These are phyloP conservation scores for Barbatosphaeria neglecta DNA, from an alignment of 495 filamentous ascomycete genomes.

Conservation along the genomic window DNA sequence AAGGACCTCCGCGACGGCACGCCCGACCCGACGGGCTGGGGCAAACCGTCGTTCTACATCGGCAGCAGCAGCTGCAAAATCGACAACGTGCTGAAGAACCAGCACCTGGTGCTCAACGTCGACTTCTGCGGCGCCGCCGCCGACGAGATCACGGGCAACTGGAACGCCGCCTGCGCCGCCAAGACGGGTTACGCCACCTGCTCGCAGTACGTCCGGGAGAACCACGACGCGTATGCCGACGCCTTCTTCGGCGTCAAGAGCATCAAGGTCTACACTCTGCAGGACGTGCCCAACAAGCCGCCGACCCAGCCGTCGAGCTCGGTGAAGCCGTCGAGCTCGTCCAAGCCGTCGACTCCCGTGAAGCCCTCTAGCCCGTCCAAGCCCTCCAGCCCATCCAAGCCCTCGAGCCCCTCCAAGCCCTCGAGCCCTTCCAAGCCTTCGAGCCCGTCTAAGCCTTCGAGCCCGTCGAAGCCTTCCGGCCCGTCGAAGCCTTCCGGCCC, in stretches of 20 bases:
- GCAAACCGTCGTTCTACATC: slow-evolving; percentile 49
- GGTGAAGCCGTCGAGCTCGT: not conserved
- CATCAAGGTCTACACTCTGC: slow-evolving; percentile 39
- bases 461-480: too few relatives aligned
- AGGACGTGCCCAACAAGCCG: slow-evolving; percentile 7
- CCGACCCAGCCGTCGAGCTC: slow-evolving; percentile 25
- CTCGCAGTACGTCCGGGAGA: slow-evolving; percentile 44
- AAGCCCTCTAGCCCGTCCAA: too few relatives aligned
- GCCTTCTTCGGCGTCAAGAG: slow-evolving; percentile 44
- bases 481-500: too few relatives aligned
- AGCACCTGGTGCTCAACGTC: slow-evolving; percentile 36
- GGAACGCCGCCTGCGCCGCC: slow-evolving; percentile 9
- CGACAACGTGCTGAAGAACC: slow-evolving; percentile 28
- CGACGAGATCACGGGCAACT: slow-evolving; percentile 14
- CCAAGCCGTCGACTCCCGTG: not conserved
- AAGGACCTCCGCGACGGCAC: slow-evolving; percentile 34
- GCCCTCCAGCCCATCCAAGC: too few relatives aligned
- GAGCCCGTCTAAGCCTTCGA: too few relatives aligned
- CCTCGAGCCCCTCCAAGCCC: too few relatives aligned
- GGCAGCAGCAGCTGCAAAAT: slow-evolving; percentile 27
- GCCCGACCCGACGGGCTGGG: slow-evolving; percentile 55
- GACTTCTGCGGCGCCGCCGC: slow-evolving; percentile 38
- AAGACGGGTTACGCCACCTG: slow-evolving; percentile 26
- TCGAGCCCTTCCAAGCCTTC: too few relatives aligned
- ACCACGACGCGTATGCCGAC: slow-evolving; percentile 42